These are phyloP conservation scores for Botrytis porri DNA, from an alignment of 2,329 filamentous ascomycete species.

Conservation along the genomic window DNA sequence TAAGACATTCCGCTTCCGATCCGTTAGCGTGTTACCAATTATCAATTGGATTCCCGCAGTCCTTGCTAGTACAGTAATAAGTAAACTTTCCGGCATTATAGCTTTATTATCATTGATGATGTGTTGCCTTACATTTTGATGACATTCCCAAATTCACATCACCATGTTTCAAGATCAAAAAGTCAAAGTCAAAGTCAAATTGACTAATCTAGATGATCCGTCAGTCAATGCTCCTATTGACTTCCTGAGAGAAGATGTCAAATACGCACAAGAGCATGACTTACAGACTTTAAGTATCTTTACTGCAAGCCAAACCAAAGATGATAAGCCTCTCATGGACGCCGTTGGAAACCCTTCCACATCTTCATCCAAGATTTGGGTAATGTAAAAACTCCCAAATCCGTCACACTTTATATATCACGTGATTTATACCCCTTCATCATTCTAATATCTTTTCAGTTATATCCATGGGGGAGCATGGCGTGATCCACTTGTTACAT, in stretches of 20 bases:
- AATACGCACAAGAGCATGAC: slow-evolving; percentile 16
- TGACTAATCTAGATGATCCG: not conserved
- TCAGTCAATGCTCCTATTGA: not conserved
- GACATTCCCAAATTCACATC: not conserved
- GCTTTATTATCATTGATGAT: not conserved
- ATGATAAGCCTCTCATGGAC: not conserved
- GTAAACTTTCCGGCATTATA: not conserved
- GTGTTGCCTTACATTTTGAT: not conserved
- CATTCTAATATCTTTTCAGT: slow-evolving; percentile 19
- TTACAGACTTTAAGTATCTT: slow-evolving; percentile 17
- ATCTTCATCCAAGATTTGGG: slow-evolving; percentile 4
- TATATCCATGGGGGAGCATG: slow-evolving; percentile 61
- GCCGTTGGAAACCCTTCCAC: not conserved
- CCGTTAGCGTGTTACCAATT: not conserved
- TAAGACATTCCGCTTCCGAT: slow-evolving; percentile 7
- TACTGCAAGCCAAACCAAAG: not conserved
- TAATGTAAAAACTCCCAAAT: slow-evolving; percentile 7
- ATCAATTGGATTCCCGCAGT: not conserved
- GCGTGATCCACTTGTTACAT: slow-evolving; percentile 54
- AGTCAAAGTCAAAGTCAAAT: not conserved
- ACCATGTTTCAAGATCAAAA: not conserved
- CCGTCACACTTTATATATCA: not conserved
- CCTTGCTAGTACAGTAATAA: not conserved
- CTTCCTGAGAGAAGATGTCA: slow-evolving; percentile 2
- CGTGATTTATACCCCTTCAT: not conserved